phyloP scores from a whole-genome alignment of 2,329 filamentous ascomycete genomes.

The Epichloe elymi region DNA sequence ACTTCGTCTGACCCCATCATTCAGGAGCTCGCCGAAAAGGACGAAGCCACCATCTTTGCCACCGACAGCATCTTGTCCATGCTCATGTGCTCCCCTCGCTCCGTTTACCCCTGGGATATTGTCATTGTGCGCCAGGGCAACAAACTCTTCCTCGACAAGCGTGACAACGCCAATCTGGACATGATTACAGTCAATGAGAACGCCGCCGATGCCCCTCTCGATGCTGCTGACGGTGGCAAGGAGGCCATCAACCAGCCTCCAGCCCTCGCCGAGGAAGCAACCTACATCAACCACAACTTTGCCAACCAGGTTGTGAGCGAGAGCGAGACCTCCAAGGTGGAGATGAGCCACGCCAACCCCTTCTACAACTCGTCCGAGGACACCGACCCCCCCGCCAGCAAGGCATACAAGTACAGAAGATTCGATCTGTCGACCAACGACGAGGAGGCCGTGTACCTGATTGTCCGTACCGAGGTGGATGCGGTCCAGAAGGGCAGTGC shows the following conservation, averaged over 20 bases:
- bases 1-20: slow-evolving; percentile 94
- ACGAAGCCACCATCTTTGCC: slow-evolving; percentile 92
- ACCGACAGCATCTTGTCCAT: slow-evolving; percentile 96
- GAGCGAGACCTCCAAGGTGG: slow-evolving; percentile 61
- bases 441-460: slow-evolving; percentile 82
- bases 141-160: slow-evolving; percentile 99
- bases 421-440: slow-evolving; percentile 94
- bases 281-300: slow-evolving; percentile 99
- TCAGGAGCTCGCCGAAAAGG: slow-evolving; percentile 89
- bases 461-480: slow-evolving; percentile 91
- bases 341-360: slow-evolving; percentile 81
- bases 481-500: slow-evolving; percentile 92
- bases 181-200: slow-evolving; percentile 99
- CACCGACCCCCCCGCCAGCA: slow-evolving; percentile 84
- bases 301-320: slow-evolving; percentile 89
- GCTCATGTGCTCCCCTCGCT: slow-evolving; percentile 96
- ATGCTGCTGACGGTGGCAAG: slow-evolving; percentile 83
- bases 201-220: slow-evolving; percentile 84
- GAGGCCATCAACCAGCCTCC: slow-evolving; percentile 89
- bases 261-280: slow-evolving; percentile 89
- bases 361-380: slow-evolving; percentile 95
- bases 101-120: slow-evolving; percentile 96
- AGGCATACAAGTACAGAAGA: slow-evolving; percentile 95
- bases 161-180: slow-evolving; percentile 85
- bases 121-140: slow-evolving; percentile 85